These are phyloP conservation scores for Aureobasidium sp. DNA, from an alignment of 2,329 filamentous ascomycete genomes.

Conservation along the genomic window DNA sequence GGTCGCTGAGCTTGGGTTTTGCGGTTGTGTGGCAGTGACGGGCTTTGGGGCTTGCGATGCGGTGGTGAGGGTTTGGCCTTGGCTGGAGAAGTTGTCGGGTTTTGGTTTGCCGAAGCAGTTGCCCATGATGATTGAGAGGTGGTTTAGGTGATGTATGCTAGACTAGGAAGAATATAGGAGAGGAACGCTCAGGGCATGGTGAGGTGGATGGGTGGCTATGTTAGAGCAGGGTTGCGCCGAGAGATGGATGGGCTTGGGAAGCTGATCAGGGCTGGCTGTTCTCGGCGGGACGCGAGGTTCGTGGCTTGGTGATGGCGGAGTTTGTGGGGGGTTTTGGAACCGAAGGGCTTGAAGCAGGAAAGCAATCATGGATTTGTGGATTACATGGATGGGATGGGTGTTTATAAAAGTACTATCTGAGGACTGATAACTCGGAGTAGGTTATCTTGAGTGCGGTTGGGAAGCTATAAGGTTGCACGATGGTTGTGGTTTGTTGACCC, in stretches of 20 bases:
- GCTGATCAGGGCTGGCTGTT: too few species aligned
- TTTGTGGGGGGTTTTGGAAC: neutral
- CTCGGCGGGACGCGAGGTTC: neutral
- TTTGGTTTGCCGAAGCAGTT: constrained; percentile 70
- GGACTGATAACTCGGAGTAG: too few species aligned
- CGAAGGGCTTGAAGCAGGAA: too few species aligned
- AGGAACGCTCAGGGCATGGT: neutral
- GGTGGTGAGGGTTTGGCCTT: constrained; percentile 61
- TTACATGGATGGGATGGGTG: too few species aligned
- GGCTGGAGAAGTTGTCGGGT: constrained; percentile 58
- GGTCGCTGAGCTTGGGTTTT: neutral
- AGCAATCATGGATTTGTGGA: too few species aligned
- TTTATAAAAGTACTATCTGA: neutral
- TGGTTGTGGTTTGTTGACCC: neutral
- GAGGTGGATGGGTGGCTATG: neutral
- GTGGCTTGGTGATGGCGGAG: neutral
- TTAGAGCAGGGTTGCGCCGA: neutral
- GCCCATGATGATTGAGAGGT: constrained; percentile 56
- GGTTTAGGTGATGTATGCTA: too few species aligned
- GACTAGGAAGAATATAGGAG: neutral
- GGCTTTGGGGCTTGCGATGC: constrained; percentile 30
- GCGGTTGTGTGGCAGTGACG: constrained; percentile 33
- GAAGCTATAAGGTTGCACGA: neutral
- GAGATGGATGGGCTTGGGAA: constrained; percentile 3
- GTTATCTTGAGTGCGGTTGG: neutral